These are phyloP conservation scores for Lipomyces spencermartinsiae DNA, from an alignment of 805 yeast species.

Conservation along the genomic window DNA sequence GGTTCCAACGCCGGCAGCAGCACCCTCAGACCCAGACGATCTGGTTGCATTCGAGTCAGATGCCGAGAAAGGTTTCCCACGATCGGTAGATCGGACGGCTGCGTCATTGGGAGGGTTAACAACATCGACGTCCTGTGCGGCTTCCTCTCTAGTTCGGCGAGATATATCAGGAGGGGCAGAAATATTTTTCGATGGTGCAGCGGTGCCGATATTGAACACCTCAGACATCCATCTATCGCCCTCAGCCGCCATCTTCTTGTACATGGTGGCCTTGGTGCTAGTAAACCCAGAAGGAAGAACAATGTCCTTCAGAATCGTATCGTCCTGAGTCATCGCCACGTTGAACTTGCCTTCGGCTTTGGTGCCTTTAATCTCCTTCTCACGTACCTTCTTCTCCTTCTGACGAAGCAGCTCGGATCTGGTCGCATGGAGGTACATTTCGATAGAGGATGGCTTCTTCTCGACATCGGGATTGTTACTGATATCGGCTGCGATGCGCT, in stretches of 20 bases:
- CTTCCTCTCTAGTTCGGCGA: constrained; percentile 11
- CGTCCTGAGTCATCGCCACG: constrained; percentile 28
- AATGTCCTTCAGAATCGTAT: constrained; percentile 30
- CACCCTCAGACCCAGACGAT: background rate
- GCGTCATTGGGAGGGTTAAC: background rate
- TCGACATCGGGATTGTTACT: constrained; percentile 6
- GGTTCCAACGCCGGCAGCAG: constrained; percentile 12
- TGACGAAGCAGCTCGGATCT: constrained; percentile 19
- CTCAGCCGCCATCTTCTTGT: constrained; percentile 26
- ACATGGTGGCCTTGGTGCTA: constrained; percentile 21
- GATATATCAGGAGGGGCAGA: constrained; percentile 13
- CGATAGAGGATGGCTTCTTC: constrained; percentile 14
- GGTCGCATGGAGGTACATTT: constrained; percentile 30
- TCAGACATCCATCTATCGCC: constrained; percentile 38
- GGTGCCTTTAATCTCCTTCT: constrained; percentile 5
- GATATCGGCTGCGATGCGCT: constrained; percentile 22
- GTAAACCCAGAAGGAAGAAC: constrained; percentile 31
- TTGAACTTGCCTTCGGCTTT: constrained; percentile 23
- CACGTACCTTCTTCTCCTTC: constrained; percentile 23
- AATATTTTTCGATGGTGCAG: background rate
- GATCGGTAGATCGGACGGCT: background rate
- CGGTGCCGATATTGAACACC: constrained; percentile 31
- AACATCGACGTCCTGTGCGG: background rate
- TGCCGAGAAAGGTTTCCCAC: background rate
- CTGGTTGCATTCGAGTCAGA: constrained; percentile 8